Base-by-base conservation (phyloP, 2,329 filamentous ascomycete species). In the Aureobasidium sp. region DNA sequence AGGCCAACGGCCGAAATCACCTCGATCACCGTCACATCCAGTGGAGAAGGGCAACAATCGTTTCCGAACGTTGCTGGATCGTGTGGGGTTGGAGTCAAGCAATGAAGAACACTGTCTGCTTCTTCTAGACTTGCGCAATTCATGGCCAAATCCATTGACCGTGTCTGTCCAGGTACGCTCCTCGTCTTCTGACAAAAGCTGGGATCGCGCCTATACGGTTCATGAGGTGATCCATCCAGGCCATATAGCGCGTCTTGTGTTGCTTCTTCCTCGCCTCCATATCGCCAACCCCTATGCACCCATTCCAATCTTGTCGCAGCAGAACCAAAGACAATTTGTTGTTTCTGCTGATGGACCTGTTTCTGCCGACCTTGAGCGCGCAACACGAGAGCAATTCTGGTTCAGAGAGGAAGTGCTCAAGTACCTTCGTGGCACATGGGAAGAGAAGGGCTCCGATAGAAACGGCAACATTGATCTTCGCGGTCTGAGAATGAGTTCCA, bases 301-400 rank as follows among this genome's bases (percentile, higher is more conserved):
- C 1, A 89, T 97, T 42, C 92, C 91, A 0, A 87, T 85, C 1
- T 79, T 96, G 11, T 91, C 93, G 66, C 88, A 88, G 0, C 85
- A 87, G 0, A 85, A 88, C n/a, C 88, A 91, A 70, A 84, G 91
- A n/a, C 92, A 97, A 70, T 97, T 96, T 68, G 90, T 97, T 33
- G 90, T 96, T 47, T 94, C 89, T 73, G 84, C 86, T 17, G 86
- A 85, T 70, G 89, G 89, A 68, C 84, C 92, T 61, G 40, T 61
- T 7, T 87, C 88, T 0, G 89, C 90, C 0, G 90, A 94, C 66
- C 83, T 82, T 47, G 92, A 97, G 75, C 84, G 89, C 37, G 83
- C 85, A 14, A 88, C 82, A 64, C 82, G 92, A 57, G 91, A 96
- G 75, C 85, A 87, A 0, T 97, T 97, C 72, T 97, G 92, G 92